phyloP scores from a whole-genome alignment of 805 yeast genomes.

The Saturnispora halmiae region DNA sequence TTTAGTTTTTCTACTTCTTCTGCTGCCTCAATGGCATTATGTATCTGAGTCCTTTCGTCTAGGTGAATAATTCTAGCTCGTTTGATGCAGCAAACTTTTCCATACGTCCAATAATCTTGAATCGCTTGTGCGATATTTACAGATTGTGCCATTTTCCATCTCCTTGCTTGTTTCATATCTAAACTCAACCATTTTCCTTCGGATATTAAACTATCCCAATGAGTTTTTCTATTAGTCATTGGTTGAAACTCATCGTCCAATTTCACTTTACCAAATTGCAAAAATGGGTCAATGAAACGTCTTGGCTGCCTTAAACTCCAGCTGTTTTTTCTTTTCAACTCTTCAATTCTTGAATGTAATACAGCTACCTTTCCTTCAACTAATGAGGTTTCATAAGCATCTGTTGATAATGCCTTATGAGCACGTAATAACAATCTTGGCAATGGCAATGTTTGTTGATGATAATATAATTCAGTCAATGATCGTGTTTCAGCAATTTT shows the following conservation, averaged over 20 bases:
- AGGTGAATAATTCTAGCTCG: constrained; percentile 35
- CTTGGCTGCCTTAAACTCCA: constrained; percentile 90
- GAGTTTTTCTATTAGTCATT: constrained; percentile 35
- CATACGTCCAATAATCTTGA: constrained; percentile 68
- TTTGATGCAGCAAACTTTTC: constrained; percentile 58
- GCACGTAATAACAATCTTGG: constrained; percentile 74
- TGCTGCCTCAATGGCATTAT: constrained; percentile 10
- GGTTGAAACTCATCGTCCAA: background rate
- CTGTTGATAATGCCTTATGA: constrained; percentile 79
- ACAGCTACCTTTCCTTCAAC: constrained; percentile 89
- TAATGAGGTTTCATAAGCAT: constrained; percentile 73
- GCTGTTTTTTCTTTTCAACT: constrained; percentile 71
- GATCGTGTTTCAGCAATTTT: constrained; percentile 53
- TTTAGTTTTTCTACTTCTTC: constrained; percentile 6
- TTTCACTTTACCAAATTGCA: constrained; percentile 21
- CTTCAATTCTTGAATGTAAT: constrained; percentile 84
- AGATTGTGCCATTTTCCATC: constrained; percentile 64
- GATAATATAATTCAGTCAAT: constrained; percentile 75
- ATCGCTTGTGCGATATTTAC: constrained; percentile 63
- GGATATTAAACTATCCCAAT: constrained; percentile 63
- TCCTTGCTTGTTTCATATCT: constrained; percentile 63
- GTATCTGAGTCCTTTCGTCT: constrained; percentile 7
- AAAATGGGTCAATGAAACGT: constrained; percentile 58
- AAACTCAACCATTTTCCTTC: constrained; percentile 82
- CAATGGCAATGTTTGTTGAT: constrained; percentile 81